phyloP scores from a whole-genome alignment of 148 eudicot genomes.

The Chenopodium quinoa region DNA sequence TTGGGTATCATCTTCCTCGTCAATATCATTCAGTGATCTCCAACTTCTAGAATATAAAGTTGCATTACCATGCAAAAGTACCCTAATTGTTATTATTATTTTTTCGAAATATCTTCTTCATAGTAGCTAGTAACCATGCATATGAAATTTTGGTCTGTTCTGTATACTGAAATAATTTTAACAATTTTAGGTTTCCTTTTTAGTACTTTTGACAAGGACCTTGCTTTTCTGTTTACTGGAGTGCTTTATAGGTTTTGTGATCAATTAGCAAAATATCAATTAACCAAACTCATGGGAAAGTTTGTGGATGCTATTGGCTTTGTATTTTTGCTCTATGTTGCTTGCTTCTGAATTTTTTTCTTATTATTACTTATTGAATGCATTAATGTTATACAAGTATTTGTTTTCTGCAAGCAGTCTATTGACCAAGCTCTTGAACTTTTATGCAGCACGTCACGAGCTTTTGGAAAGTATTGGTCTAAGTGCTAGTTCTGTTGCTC shows the following conservation, averaged over 20 bases:
- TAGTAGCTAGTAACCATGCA: too few relatives aligned
- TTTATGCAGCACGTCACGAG: conserved; percentile 66
- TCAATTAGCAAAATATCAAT: not conserved
- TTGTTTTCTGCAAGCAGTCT: not conserved
- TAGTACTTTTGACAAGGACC: not conserved
- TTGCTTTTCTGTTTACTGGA: not conserved
- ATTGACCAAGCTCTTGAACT: conserved; percentile 8
- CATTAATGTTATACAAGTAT: not conserved
- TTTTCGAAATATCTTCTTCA: too few relatives aligned
- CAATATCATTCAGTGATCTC: too few relatives aligned
- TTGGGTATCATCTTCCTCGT: too few relatives aligned
- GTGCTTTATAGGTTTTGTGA: not conserved
- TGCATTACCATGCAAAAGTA: too few relatives aligned
- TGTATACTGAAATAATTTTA: too few relatives aligned
- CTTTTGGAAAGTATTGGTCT: conserved; percentile 69
- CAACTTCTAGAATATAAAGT: too few relatives aligned
- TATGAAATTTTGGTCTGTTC: too few relatives aligned
- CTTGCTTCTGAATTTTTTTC: not conserved
- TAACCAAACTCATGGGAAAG: not conserved
- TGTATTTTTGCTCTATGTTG: too few relatives aligned
- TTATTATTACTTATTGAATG: not conserved
- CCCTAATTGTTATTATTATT: too few relatives aligned
- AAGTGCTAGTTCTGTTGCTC: conserved; percentile 72
- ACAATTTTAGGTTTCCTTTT: too few relatives aligned
- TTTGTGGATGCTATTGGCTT: not conserved